Evolutionary conservation across 2,329 filamentous ascomycete species (phyloP).

Genomic region (Trichoderma semiorbis): DNA sequence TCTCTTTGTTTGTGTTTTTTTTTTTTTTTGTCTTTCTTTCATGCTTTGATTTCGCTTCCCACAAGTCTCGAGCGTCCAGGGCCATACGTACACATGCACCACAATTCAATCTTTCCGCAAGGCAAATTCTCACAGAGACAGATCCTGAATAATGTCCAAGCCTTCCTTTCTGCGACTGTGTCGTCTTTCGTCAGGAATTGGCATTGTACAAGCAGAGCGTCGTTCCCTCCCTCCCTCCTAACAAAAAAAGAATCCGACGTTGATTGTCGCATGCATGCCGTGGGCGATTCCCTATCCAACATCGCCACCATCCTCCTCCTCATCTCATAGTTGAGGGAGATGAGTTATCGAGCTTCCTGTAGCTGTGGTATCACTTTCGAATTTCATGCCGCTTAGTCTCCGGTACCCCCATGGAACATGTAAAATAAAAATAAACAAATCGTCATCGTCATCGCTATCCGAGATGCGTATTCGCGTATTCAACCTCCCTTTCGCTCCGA

Average conservation of each 20-base stretch:
- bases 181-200: neutral
- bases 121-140: constrained; percentile 8
- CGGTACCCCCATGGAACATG: neutral
- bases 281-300: constrained; percentile 15
- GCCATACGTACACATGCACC: neutral
- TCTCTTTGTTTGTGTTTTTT: neutral
- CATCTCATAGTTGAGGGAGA: neutral
- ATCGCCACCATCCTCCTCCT: neutral
- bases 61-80: neutral
- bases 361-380: neutral
- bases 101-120: neutral
- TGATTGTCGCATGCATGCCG: neutral
- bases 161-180: neutral
- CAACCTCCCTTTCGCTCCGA: constrained; percentile 62
- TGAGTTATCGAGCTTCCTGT: neutral
- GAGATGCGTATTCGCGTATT: constrained; percentile 22
- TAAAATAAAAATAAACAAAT: neutral
- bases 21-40: neutral
- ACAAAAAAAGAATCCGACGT: neutral
- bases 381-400: neutral
- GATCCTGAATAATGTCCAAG: constrained; percentile 21
- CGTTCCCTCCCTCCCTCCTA: neutral
- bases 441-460: neutral
- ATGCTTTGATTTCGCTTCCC: neutral
- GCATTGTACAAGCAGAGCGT: neutral